Base-by-base conservation (phyloP, 1,284 basidiomycete species). In the Sanghuangporus weigelae region DNA sequence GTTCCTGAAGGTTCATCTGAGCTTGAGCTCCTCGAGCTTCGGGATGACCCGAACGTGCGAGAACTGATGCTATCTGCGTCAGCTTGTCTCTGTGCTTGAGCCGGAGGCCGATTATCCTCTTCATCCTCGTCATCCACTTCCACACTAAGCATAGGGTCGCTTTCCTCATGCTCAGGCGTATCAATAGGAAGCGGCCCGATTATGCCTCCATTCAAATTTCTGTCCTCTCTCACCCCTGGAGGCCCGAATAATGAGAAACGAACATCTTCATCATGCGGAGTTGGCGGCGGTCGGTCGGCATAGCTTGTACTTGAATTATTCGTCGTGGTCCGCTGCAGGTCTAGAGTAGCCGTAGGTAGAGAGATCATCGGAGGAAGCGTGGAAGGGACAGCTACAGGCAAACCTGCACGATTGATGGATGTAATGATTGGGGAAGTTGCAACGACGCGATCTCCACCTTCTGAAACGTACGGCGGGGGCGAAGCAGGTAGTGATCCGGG, bases 401-500 rank as follows among this genome's bases (percentile, higher is more conserved):
- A 26, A 16, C 61, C 65, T 21, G 61, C 61, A 11, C 65, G 57
- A 50, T 60, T 60, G 23, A 65, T 31, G 23, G 60, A 65, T 56
- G 40, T 40, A 14, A 26, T 48, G 14, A 54, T 36, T 19, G 57
- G 36, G 21, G 49, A 49, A 48, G 50, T 16, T 11, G 23, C 35
- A 23, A 59, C 39, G 14, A 53, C 42, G n/a, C 54, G 44, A 19
- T 57, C 31, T 23, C 51, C 61, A 5, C 59, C 65, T 46, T 19
- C 44, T n/a, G 65, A 57, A 44, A 51, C 48, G 42, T 66, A 66
- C n/a, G 79, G 78, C n/a, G 79, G 79, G 5, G 78, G 76, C 16
- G 75, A 67, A 38, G 76, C 73, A 44, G 77, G 72, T 42, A 77
- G 70, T 0, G 79, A 80, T 11, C 79, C 80, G 49, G 81, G 81